A percentile compares a stretch with the other conserved stretches of the same genome.
These are phyloP conservation scores for Rhodomyrtus tomentosa DNA, from an alignment of 345 rosid genomes.

Conservation along the genomic window DNA sequence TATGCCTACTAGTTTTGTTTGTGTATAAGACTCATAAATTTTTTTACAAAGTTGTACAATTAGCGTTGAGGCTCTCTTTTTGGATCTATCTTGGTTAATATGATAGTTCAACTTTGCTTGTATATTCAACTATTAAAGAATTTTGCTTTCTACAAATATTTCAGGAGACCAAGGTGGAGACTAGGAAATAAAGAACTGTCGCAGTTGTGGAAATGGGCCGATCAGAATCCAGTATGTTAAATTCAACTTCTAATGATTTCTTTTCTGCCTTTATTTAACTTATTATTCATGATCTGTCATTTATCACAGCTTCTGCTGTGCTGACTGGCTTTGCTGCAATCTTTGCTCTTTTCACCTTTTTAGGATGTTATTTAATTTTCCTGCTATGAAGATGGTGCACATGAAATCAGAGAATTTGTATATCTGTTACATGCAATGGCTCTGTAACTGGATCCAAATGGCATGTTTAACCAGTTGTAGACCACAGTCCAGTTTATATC, in stretches of 20 bases:
- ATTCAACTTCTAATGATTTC: neutral
- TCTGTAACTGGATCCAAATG: neutral
- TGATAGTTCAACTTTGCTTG: neutral
- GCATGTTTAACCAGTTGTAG: neutral
- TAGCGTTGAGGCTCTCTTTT: neutral
- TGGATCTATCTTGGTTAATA: neutral
- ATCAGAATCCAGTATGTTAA: conserved; percentile 66
- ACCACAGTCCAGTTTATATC: neutral
- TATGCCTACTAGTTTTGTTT: neutral
- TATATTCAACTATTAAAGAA: neutral
- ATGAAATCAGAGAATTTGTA: neutral
- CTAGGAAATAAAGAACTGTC: conserved; percentile 95
- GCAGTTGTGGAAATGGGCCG: conserved; percentile 98
- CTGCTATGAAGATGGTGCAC: neutral
- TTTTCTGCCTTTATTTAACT: neutral
- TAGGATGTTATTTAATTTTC: neutral
- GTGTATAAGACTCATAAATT: neutral
- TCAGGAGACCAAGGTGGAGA: conserved; percentile 84
- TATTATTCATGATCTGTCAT: neutral
- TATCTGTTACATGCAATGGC: neutral
- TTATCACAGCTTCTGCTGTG: neutral
- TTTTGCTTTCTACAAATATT: conserved; percentile 8
- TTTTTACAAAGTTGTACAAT: neutral
- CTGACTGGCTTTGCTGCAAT: neutral
- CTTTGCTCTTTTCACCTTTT: neutral